Conservation (phyloP, 208 protist genomes). For the Wallacemonas sp. region DNA sequence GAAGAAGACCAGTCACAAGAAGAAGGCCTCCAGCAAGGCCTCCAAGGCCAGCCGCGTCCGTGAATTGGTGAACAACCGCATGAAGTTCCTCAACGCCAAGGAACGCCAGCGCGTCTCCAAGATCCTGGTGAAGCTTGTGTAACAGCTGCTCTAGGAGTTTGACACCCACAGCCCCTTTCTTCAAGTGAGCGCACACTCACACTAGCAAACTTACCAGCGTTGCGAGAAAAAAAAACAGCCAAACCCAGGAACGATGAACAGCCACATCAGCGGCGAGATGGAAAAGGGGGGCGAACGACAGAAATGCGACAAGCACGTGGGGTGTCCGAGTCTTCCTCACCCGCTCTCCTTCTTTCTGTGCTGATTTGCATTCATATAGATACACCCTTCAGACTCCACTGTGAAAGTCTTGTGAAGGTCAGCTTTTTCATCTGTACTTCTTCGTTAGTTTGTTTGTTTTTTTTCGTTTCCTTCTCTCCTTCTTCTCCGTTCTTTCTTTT, state of each 20-base stretch:
- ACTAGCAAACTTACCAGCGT: too few species aligned
- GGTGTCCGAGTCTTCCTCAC: too few species aligned
- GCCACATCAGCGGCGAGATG: too few species aligned
- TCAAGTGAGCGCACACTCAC: too few species aligned
- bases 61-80: background rate
- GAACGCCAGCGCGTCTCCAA: constrained; percentile 8
- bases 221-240: too few species aligned
- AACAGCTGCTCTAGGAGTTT: too few species aligned
- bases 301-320: too few species aligned
- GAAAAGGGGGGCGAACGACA: too few species aligned
- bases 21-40: constrained; percentile 13
- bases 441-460: background rate
- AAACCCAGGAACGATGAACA: too few species aligned
- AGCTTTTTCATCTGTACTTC: constrained; percentile 14
- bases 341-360: too few species aligned
- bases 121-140: background rate
- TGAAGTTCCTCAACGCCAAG: constrained; percentile 7
- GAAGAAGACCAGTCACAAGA: constrained; percentile 2
- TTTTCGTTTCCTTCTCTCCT: background rate
- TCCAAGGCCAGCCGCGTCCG: background rate
- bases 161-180: constrained; percentile 11
- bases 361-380: background rate
- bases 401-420: background rate
- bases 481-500: constrained; percentile 16
- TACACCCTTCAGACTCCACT: background rate